These are phyloP conservation scores for Thuja plicata DNA, from an alignment of 83 land plant species.

Conservation along the genomic window DNA sequence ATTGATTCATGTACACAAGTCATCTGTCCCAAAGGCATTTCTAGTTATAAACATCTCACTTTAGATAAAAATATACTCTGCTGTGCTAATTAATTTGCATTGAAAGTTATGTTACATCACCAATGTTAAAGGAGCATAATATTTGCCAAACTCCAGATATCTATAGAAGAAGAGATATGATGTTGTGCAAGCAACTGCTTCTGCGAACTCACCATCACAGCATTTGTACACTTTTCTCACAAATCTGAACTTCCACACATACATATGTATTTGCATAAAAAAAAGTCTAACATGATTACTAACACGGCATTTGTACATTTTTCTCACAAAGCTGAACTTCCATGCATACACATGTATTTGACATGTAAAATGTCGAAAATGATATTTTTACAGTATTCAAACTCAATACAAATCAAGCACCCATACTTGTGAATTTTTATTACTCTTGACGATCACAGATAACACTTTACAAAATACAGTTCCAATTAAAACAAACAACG, in stretches of 20 bases:
- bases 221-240: background rate
- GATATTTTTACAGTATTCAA: background rate
- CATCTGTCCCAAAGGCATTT: background rate
- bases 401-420: background rate
- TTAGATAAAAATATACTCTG: background rate
- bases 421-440: background rate
- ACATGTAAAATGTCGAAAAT: background rate
- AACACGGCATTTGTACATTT: background rate
- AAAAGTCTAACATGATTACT: background rate
- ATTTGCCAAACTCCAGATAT: background rate
- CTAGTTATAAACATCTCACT: background rate
- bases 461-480: background rate
- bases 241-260: background rate
- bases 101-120: background rate
- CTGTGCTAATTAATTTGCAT: background rate
- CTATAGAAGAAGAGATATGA: background rate
- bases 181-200: background rate
- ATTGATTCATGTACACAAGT: background rate
- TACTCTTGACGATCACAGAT: background rate
- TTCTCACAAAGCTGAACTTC: background rate
- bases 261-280: background rate
- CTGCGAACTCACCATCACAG: background rate
- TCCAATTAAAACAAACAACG: background rate
- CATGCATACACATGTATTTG: background rate
- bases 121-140: background rate